A percentile compares a stretch with the other conserved stretches of the same genome.
phyloP scores from a whole-genome alignment of 2,329 filamentous ascomycete species.

The Aspergillus sp. region DNA sequence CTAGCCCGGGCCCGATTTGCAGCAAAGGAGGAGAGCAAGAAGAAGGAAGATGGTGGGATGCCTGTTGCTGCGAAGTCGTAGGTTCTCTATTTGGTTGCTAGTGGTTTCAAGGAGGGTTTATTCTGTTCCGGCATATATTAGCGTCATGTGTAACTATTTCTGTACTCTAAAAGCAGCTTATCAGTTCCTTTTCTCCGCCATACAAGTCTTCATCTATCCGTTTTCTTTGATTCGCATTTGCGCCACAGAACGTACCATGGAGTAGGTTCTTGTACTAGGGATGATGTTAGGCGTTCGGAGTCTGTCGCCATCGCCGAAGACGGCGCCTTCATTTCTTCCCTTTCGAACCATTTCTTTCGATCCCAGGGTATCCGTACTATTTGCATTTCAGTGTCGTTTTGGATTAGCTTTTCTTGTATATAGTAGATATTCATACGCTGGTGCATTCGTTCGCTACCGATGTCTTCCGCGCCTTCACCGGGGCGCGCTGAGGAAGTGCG shows the following conservation, averaged over 20 bases:
- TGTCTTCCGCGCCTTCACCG: constrained; percentile 15
- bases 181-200: not conserved
- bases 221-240: too few relatives aligned
- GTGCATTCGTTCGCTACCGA: constrained; percentile 7
- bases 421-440: constrained; percentile 9
- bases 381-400: not conserved
- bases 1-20: constrained; percentile 51
- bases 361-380: not conserved
- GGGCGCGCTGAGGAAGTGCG: constrained; percentile 35
- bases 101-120: not conserved
- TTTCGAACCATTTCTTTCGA: not conserved
- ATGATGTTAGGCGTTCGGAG: constrained; percentile 17
- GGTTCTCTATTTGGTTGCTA: not conserved
- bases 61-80: constrained; percentile 10
- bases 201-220: not conserved
- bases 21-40: constrained; percentile 24
- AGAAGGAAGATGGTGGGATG: constrained; percentile 1
- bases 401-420: too few relatives aligned
- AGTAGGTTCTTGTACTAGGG: not conserved
- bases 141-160: not conserved
- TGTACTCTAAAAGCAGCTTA: not conserved
- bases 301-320: constrained; percentile 15
- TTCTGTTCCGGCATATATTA: not conserved
- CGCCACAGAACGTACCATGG: too few relatives aligned
- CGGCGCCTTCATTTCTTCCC: not conserved